These are phyloP conservation scores for Thermochaetoides dissita DNA, from an alignment of 2,329 filamentous ascomycete species.

Conservation along the genomic window DNA sequence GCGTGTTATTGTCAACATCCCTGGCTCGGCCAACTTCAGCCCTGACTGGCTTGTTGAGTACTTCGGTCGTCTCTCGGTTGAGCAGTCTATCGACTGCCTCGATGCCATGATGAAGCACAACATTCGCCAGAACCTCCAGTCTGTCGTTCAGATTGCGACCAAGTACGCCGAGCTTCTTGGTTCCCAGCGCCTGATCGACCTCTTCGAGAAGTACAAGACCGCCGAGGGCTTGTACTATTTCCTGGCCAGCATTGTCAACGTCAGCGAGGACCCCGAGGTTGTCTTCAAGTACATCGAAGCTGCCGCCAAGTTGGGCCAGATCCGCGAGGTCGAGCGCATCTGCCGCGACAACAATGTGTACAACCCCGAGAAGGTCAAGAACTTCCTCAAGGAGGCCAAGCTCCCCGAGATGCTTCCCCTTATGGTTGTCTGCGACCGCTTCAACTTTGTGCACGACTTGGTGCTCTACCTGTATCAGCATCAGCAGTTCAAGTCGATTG, in stretches of 20 bases:
- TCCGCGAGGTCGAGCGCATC: constrained; percentile 92
- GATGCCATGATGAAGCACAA: constrained; percentile 95
- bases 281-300: constrained; percentile 99
- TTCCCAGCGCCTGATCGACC: constrained; percentile 72
- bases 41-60: constrained; percentile 84
- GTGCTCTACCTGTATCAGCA: constrained; percentile 97
- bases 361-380: constrained; percentile 93
- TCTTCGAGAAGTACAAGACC: constrained; percentile 96
- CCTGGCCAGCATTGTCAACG: constrained; percentile 91
- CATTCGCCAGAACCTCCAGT: constrained; percentile 91
- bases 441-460: constrained; percentile 95
- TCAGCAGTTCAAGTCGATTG: constrained; percentile 97
- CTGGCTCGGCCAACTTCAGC: constrained; percentile 70
- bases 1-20: constrained; percentile 73
- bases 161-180: constrained; percentile 96
- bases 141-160: constrained; percentile 88
- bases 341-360: constrained; percentile 85
- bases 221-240: constrained; percentile 97
- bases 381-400: constrained; percentile 94
- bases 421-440: constrained; percentile 98
- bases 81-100: constrained; percentile 84
- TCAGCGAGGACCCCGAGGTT: constrained; percentile 88
- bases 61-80: constrained; percentile 88
- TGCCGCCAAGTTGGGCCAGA: constrained; percentile 81
- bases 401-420: constrained; percentile 85